Base-by-base conservation (phyloP, 495 filamentous ascomycete species). In the Penicillium robsamsonii region DNA sequence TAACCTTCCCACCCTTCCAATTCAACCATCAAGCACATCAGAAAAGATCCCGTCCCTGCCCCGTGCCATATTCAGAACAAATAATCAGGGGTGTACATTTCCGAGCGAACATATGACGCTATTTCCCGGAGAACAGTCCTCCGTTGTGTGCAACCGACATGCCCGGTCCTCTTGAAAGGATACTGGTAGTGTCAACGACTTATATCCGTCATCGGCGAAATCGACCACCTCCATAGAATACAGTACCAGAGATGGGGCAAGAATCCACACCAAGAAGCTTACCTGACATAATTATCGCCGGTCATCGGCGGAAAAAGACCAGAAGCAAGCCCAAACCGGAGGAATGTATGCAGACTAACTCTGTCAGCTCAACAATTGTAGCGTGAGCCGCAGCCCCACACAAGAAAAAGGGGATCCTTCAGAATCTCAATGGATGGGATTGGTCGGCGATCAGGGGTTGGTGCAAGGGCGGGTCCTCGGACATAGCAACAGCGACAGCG, bases 281-380 rank as follows among this genome's bases (percentile, higher is more conserved):
- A 41, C 7, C 13, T 20, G 29, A 29, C 20, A 53, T n/a, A 13
- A 31, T 42, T 43, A 58, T 29, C 27, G 58, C 62, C 62, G 62
- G 62, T 64, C 48, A 31, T 62, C 62, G 62, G 62, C 58, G 51
- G 25, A 59, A 56, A 50, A 10, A 11, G 1, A 29, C 3, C 27
- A 50, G 7, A 25, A 18, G 9, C 29, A 33, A 10, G 24, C 18
- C 45, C 29, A 53, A 49, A 58, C 27, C 61, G 57, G 61, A 60
- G 50, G 50, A 55, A 57, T 43, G 20, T 49, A 15, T 22, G 38
- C 1, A 42, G 37, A 18, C 41, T 42, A 18, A 45, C 41, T 44
- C 17, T 27, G 27, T 27, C 33, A 45, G 12, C 55, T 52, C 55
- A 54, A 61, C 56, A 56, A 56, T 52, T 35, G 27, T 56, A 50